Base-by-base conservation (phyloP, 2,329 filamentous ascomycete species). In the Aureobasidium sp. region DNA sequence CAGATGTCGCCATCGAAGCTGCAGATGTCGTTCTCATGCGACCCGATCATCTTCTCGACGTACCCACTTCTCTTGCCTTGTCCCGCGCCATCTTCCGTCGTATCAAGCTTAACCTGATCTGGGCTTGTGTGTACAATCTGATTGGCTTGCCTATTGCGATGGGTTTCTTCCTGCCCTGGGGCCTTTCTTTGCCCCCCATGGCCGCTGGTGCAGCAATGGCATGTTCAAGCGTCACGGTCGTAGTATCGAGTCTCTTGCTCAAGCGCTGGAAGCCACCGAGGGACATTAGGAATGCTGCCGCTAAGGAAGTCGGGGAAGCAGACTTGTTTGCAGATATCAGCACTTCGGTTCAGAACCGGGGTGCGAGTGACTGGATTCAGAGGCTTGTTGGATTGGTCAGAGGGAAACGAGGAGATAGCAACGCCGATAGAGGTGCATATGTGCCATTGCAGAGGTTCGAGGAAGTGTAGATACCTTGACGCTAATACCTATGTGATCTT, bases 1-100 rank as follows among this genome's bases (percentile, higher is more conserved):
- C 94, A 0, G 94, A 97, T 72, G 93, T 99, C 1, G 94, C 94
- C 55, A 96, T 99, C 86, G 94, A 97, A 77, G 94, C 94, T 0
- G 94, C 94, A 0, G 91, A 96, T 69, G 86, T 99, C 20, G 94
- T 99, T 17, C 86, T 99, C 61, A 99, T 99, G 93, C 87, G 89
- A 3, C 89, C 90, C 0, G 89, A 91, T 66, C 88, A 97, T 69
- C 83, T 99, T 3, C 90, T 97, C 78, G 90, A 93, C 69, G 91
- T 99, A n/a, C 90, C 94, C 0, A 89, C 91, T 0, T 87, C 90
- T 15, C 83, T 99, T 14, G 82, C 91, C 68, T 86, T 99, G 12
- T 87, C 90, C 22, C 85, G 87, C 45, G 85, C 84, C 39, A 97
- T 97, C 71, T 97, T 99, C 81, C 82, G 80, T 61, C 87, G 94